Conservation (phyloP, 2,329 filamentous ascomycete genomes). For the Talaromyces islandicus region DNA sequence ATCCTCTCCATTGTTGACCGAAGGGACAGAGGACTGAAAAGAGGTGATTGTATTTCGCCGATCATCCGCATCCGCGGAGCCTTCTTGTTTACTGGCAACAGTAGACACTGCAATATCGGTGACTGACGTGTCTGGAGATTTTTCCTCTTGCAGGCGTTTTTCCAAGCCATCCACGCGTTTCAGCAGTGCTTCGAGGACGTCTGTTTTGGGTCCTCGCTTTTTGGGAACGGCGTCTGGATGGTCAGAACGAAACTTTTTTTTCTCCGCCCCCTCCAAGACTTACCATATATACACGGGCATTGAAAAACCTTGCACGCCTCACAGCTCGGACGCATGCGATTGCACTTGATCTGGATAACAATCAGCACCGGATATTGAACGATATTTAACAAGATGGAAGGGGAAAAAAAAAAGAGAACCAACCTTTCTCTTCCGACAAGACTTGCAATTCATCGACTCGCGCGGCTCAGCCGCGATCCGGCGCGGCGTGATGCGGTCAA, state of each 20-base stretch:
- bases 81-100: conserved; percentile 11
- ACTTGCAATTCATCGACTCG: conserved; percentile 95
- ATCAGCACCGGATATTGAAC: too few species aligned
- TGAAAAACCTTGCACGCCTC: conserved; percentile 88
- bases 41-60: conserved; percentile 18
- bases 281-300: conserved; percentile 83
- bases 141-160: conserved; percentile 68
- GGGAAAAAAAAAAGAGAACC: neutral
- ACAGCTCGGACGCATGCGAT: conserved; percentile 74
- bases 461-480: conserved; percentile 69
- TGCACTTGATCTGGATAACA: conserved; percentile 73
- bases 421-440: conserved; percentile 87
- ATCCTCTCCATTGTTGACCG: conserved; percentile 7
- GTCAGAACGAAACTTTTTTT: neutral
- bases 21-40: conserved; percentile 13
- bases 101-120: conserved; percentile 42
- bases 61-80: neutral
- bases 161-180: conserved; percentile 83
- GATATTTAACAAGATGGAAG: too few species aligned
- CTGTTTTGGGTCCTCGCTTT: conserved; percentile 84
- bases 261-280: too few species aligned
- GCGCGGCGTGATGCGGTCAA: conserved; percentile 68
- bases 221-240: conserved; percentile 76
- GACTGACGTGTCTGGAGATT: conserved; percentile 38
- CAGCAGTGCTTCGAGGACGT: conserved; percentile 75